Evolutionary conservation across 441 rosid species (phyloP), one percentile per base, ranked within the genome.

Genomic region (Adansonia madagascariensis): DNA sequence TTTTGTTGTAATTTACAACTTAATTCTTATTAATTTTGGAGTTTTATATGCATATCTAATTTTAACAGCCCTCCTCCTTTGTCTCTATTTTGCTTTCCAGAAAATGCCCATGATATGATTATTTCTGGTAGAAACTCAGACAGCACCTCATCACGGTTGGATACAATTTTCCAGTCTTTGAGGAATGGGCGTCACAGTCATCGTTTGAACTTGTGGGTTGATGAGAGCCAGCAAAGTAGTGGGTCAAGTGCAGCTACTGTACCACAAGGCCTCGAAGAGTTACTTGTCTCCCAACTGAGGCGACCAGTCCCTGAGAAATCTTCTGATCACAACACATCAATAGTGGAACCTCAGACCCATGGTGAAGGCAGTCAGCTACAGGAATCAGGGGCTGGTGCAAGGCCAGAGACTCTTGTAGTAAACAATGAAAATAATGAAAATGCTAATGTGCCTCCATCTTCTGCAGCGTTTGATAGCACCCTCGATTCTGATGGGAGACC

Each of bases 221-320:
- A 97, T 89, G 97, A 92, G 56, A 97, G 83, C 85, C 98, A 88
- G 80, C 98, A 85, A 82, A 86, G 82, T 80, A 85, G 91, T 84
- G 98, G 97, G 79, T 88, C 98, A 15, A 90, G 81, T 88, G 84
- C 93, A 75, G 85, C 97, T 74, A 75, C 81, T 31, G 81, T 96
- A 72, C 98, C 99, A 46, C 96, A 85, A 80, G 98, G 95, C 75
- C 97, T 97, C 75, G 99, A 97, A 86, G 99, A 97, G 72, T 84
- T 94, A 83, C 95, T 97, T 80, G 88, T 94, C 83, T 93, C 98
- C 69, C 99, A 91, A 82, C 83, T 97, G 86, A 90, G 95, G 84
- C 89, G 86, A 73, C 94, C 99, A 31, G 77, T 82, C 75, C 73
- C 88, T 35, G 95, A 89, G 75, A 89, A 87, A 80, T 83, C 91